Percentiles rank a stretch among this genome's conserved stretches.
Evolutionary conservation across 2,329 filamentous ascomycete species (phyloP).

Genomic region (Ceratocystis albifundus): DNA sequence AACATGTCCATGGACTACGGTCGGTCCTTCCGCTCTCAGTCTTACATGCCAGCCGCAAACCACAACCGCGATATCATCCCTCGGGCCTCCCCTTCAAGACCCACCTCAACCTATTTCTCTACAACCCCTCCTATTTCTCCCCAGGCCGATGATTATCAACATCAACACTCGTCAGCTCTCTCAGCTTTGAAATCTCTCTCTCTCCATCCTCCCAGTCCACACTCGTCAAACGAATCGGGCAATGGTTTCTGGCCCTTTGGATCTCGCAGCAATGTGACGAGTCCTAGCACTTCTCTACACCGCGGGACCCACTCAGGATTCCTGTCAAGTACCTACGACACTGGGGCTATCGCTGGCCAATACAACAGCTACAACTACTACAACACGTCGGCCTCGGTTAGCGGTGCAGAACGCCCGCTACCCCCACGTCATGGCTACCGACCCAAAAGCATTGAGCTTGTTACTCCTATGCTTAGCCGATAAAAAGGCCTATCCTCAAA

Average conservation of each 20-base stretch:
- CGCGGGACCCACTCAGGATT: slow-evolving; percentile 32
- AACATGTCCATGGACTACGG: slow-evolving; percentile 27
- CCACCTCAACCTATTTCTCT: slow-evolving; percentile 43
- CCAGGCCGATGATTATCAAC: slow-evolving; percentile 31
- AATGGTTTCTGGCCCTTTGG: slow-evolving; percentile 43
- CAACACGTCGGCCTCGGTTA: slow-evolving; percentile 25
- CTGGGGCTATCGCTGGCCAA: slow-evolving; percentile 32
- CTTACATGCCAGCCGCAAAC: slow-evolving; percentile 32
- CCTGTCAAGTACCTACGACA: slow-evolving; percentile 45
- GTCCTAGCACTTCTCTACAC: slow-evolving; percentile 44
- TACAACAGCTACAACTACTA: slow-evolving; percentile 27
- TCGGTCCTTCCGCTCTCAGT: slow-evolving; percentile 27
- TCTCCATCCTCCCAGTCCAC: slow-evolving; percentile 44
- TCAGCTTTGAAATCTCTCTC: slow-evolving; percentile 45
- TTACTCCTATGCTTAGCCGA: slow-evolving; percentile 47
- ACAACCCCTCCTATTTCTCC: slow-evolving; percentile 41
- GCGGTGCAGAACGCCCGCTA: slow-evolving; percentile 43
- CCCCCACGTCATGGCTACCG: slow-evolving; percentile 46
- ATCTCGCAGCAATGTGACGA: slow-evolving; percentile 39
- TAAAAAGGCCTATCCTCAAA: slow-evolving; percentile 26
- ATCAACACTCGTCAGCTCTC: slow-evolving; percentile 37
- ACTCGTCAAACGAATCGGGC: slow-evolving; percentile 38
- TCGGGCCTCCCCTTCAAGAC: slow-evolving; percentile 50
- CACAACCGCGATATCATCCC: slow-evolving; percentile 49
- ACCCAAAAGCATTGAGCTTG: slow-evolving; percentile 52